Evolutionary conservation across 192 early-diverging fungal species (phyloP).

Genomic region (Gorgonomyces haynaldii): DNA sequence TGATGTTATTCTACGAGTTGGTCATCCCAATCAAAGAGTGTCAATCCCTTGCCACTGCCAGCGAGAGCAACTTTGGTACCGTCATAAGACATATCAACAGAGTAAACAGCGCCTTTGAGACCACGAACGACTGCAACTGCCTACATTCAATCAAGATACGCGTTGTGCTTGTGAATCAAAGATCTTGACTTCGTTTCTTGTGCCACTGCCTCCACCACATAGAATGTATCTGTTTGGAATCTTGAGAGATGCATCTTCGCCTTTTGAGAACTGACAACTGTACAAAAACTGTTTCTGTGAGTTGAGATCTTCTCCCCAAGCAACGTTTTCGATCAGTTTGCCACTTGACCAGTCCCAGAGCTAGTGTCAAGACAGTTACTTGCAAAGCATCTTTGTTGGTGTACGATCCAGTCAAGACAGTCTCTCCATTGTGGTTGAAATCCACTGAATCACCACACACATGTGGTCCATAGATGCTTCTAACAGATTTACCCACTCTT

Average conservation of each 20-base stretch:
- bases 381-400: conserved; percentile 28
- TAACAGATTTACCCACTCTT: conserved; percentile 24
- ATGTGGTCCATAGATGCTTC: conserved; percentile 41
- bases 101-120: conserved; percentile 26
- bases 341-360: conserved; percentile 23
- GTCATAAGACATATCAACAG: conserved; percentile 18
- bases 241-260: not conserved
- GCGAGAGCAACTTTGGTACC: conserved; percentile 34
- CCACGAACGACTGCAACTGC: conserved; percentile 30
- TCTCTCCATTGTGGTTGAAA: conserved; percentile 18
- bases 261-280: conserved; percentile 15
- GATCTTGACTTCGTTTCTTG: conserved; percentile 30
- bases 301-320: conserved; percentile 25
- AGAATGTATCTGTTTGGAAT: not conserved
- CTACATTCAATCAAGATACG: conserved; percentile 13
- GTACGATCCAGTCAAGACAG: conserved; percentile 34
- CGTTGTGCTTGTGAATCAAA: conserved; percentile 11
- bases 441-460: conserved; percentile 48
- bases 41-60: conserved; percentile 24
- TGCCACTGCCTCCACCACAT: conserved; percentile 13
- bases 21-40: conserved; percentile 30
- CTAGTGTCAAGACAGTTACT: conserved; percentile 10
- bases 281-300: conserved; percentile 21
- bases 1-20: not conserved
- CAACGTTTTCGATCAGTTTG: conserved; percentile 21